Base-by-base conservation (phyloP, 2,329 filamentous ascomycete species). In the Aspergillus neoniger region DNA sequence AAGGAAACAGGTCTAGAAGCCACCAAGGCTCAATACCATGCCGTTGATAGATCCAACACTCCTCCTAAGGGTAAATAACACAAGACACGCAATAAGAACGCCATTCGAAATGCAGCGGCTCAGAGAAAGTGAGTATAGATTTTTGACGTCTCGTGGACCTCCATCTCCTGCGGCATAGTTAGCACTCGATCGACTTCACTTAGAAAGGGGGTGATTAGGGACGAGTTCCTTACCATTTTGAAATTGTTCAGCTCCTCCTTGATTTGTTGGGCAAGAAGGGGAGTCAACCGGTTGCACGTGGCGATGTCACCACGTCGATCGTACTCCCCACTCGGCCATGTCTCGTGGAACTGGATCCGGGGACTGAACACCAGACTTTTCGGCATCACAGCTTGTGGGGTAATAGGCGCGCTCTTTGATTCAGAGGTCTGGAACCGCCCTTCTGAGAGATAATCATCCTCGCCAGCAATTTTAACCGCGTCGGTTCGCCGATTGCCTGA, bases 61-160 rank as follows among this genome's bases (percentile, higher is more conserved):
- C 61, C 59, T 63, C 60, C 57, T 56, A 58, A 64, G 53, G 60
- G 56, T 58, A 65, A 59, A 63, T 62, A 54, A 67, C 48, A 57
- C 36, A 59, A 58, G 55, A 59, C 55, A 64, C 48, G 56, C 59
- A 63, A 53, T 59, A 59, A 65, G 48, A 74, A 72, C 68, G 68
- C 71, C 67, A 65, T 65, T 63, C 67, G 62, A 63, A 69, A 71
- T 72, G 70, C 67, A 65, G 61, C 60, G 50, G 57, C 63, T 94
- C 86, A 99, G 84, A 99, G 98, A 86, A 99, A 99, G 85, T 99
- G 95, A 70, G 95, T 99, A 83, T 99, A 97, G 73, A 97, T 93
- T 82, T 98, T 99, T 68, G 95, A 98, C 76, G 90, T 91, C 80
- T 98, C 95, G 77, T 99, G 95, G 72, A 99, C 95, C 83, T 98